These are phyloP conservation scores for Cerrena zonata DNA, from an alignment of 1,284 basidiomycete species.

Conservation along the genomic window DNA sequence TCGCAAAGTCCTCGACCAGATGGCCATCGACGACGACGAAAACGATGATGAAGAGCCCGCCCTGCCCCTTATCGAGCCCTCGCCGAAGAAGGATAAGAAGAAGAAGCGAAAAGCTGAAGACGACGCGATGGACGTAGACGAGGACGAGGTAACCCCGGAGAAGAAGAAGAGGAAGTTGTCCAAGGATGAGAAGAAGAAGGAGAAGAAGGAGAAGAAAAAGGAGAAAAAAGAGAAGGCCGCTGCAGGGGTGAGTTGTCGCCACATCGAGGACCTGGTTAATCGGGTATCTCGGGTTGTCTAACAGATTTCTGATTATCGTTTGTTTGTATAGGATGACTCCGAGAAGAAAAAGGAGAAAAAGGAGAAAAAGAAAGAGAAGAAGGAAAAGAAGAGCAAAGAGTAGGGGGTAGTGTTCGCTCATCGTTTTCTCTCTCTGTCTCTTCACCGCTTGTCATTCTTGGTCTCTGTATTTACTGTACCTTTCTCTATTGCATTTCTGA, in stretches of 20 bases:
- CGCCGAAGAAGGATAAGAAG: slow-evolving; percentile 48
- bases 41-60: slow-evolving; percentile 54
- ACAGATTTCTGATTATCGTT: too few relatives aligned
- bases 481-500: too few relatives aligned
- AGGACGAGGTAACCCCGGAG: slow-evolving; percentile 48
- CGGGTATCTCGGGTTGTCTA: too few relatives aligned
- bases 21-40: slow-evolving; percentile 67
- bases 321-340: slow-evolving; percentile 21
- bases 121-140: slow-evolving; percentile 55
- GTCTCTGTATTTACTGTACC: neutral
- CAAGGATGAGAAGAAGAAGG: slow-evolving; percentile 78
- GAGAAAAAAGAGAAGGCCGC: slow-evolving; percentile 20
- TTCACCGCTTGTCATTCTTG: too few relatives aligned
- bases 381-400: slow-evolving; percentile 44
- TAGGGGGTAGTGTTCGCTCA: slow-evolving; percentile 14
- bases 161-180: slow-evolving; percentile 68
- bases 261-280: slow-evolving; percentile 2
- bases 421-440: slow-evolving; percentile 6
- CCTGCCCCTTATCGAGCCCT: slow-evolving; percentile 50
- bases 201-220: slow-evolving; percentile 64
- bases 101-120: slow-evolving; percentile 58
- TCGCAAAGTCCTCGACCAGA: slow-evolving; percentile 78
- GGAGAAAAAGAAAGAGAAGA: slow-evolving; percentile 27
- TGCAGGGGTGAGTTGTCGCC: neutral
- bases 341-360: slow-evolving; percentile 26